A percentile compares a stretch with the other conserved stretches of the same genome.
Conservation (phyloP, 1,284 basidiomycete genomes). For the Baeospora myosura region DNA sequence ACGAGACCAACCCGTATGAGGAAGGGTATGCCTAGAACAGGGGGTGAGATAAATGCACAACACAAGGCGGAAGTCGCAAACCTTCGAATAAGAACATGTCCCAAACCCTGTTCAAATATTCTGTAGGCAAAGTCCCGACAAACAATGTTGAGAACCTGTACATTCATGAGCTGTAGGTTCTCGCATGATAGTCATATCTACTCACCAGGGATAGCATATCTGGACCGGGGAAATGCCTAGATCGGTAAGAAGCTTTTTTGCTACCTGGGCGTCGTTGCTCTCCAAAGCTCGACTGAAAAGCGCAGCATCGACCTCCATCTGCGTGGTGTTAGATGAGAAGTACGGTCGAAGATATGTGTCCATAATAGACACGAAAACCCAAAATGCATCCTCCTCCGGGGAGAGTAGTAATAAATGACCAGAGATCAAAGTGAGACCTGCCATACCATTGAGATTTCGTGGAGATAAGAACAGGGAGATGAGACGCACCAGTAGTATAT, state of each 20-base stretch:
- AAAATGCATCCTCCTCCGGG: conserved; percentile 89
- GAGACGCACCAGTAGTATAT: conserved; percentile 46
- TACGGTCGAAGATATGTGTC: conserved; percentile 75
- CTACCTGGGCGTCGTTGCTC: conserved; percentile 53
- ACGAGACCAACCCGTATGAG: conserved; percentile 77
- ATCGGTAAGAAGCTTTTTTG: conserved; percentile 63
- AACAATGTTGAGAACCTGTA: conserved; percentile 69
- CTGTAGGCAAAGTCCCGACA: conserved; percentile 68
- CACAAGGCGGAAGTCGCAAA: conserved; percentile 22
- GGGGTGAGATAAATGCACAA: not conserved
- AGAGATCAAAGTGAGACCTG: conserved; percentile 70
- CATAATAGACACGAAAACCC: conserved; percentile 85
- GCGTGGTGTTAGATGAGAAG: conserved; percentile 63
- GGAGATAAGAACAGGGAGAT: conserved; percentile 1
- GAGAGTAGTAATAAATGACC: conserved; percentile 77
- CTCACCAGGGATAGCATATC: conserved; percentile 60
- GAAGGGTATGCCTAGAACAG: conserved; percentile 61
- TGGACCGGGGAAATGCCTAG: conserved; percentile 49
- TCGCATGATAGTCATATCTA: conserved; percentile 2
- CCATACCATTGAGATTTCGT: conserved; percentile 2
- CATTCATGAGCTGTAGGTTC: too few relatives aligned
- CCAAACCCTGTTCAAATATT: conserved; percentile 76
- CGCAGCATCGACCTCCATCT: conserved; percentile 75
- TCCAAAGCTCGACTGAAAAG: conserved; percentile 75
- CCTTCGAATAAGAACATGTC: conserved; percentile 87